Evolutionary conservation across 768 basidiomycete genomes (phyloP), one percentile per base, ranked within the genome.

Genomic region (Mycena haematopus): DNA sequence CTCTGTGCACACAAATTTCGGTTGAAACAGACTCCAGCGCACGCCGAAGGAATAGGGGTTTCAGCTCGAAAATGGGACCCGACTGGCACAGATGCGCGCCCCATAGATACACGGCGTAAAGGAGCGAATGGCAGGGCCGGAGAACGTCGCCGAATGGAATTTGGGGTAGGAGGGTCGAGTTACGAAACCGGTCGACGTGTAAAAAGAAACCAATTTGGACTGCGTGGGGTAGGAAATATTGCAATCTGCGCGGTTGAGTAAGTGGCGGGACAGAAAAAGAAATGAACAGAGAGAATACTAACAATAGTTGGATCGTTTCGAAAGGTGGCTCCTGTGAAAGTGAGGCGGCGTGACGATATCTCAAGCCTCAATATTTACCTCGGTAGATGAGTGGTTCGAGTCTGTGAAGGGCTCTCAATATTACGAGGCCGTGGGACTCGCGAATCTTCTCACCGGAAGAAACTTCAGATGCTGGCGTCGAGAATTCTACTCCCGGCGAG

Each of bases 31-130:
- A n/a, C 17, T 52, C 42, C 44, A 63, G 42, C 25, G 62, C 62
- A 7, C 51, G 56, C 1, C 4, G 4, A 8, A 63, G 56, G 40
- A 63, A 53, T 11, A 33, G 3, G 24, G 55, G 45, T 38, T 51
- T 47, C 25, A 52, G 24, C 13, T 51, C 44, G 42, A 53, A 22
- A 21, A 52, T 27, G 1, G 56, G 21, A 42, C 36, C 35, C 10
- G 36, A 8, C 22, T 29, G 54, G 15, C 44, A 56, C 1, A 63
- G 42, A 15, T 53, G 56, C 9, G 56, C 62, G 22, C 62, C 62
- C 56, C 56, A 63, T 13, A 63, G 44, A 31, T 52, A 57, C 25
- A 33, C 62, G 2, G 62, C 55, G 56, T 31, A 58, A 19, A 63
- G 51, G 6, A 63, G 62, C 10, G 62, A 57, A 7, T 14, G 38